Evolutionary conservation across 164 flowering plant genomes (phyloP).

Genomic region (Liquidambar formosana): DNA sequence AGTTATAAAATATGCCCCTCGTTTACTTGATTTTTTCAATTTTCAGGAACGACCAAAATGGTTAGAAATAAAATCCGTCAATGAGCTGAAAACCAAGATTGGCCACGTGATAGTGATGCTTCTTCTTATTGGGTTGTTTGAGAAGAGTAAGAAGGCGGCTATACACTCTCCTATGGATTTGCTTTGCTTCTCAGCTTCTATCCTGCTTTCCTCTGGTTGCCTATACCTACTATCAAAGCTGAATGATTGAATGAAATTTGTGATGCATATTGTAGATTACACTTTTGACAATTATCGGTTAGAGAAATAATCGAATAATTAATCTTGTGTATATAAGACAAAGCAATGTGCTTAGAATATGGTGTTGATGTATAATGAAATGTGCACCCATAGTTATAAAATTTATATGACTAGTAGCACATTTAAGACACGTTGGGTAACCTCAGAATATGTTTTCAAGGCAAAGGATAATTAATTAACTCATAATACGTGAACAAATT

Average conservation of each 20-base stretch:
- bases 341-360: too few species aligned
- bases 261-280: not conserved
- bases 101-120: conserved; percentile 95
- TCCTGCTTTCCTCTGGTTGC: conserved; percentile 69
- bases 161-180: conserved; percentile 62
- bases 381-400: too few species aligned
- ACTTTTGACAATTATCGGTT: too few species aligned
- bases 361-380: too few species aligned
- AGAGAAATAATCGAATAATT: too few species aligned
- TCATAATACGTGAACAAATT: too few species aligned
- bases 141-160: conserved; percentile 71
- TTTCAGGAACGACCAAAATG: conserved; percentile 81
- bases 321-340: too few species aligned
- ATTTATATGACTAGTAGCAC: too few species aligned
- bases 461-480: too few species aligned
- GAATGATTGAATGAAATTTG: conserved; percentile 29
- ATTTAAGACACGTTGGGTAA: too few species aligned
- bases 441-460: too few species aligned
- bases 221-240: conserved; percentile 73
- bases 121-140: conserved; percentile 76
- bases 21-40: not conserved
- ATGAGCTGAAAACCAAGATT: conserved; percentile 81
- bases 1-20: too few species aligned
- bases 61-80: conserved; percentile 70
- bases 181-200: conserved; percentile 78